A percentile compares a stretch with the other conserved stretches of the same genome.
Conservation (phyloP, 208 protist species). For the Acanthamoeba castellanii region DNA sequence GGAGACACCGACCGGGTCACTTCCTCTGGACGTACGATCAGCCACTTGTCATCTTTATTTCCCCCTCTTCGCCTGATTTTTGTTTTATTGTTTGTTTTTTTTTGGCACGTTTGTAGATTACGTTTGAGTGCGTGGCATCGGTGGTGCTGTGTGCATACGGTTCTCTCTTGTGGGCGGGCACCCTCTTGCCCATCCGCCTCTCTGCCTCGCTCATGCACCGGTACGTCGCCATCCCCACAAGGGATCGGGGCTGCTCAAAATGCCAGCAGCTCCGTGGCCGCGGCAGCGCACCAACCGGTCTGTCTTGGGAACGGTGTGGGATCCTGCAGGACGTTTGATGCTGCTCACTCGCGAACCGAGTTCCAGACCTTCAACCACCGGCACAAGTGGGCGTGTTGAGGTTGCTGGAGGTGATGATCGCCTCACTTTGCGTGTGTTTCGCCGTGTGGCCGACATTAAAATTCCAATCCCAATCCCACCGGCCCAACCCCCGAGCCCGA, state of each 20-base stretch:
- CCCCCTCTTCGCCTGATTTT: no score
- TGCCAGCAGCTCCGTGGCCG: no score
- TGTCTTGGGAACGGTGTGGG: not conserved
- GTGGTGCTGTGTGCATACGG: conserved; percentile 45
- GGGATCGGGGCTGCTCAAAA: not conserved
- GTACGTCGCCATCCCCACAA: not conserved
- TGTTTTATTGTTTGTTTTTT: no score
- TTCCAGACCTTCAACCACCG: not conserved
- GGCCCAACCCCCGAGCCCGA: no score
- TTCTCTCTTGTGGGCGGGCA: not conserved
- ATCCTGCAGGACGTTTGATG: conserved; percentile 4
- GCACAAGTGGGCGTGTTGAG: not conserved
- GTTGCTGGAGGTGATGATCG: not conserved
- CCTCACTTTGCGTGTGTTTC: no score
- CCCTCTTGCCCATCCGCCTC: conserved; percentile 6
- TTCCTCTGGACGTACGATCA: not conserved
- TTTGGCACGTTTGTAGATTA: not conserved
- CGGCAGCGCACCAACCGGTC: no score
- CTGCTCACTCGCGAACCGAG: not conserved
- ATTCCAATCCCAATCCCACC: no score
- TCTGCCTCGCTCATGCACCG: conserved; percentile 29
- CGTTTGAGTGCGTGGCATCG: conserved; percentile 47
- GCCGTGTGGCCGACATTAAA: no score
- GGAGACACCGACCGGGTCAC: conserved; percentile 22
- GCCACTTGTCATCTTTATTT: no score